phyloP scores from a whole-genome alignment of 2,329 filamentous ascomycete species.

The Fusarium cyanostomum region DNA sequence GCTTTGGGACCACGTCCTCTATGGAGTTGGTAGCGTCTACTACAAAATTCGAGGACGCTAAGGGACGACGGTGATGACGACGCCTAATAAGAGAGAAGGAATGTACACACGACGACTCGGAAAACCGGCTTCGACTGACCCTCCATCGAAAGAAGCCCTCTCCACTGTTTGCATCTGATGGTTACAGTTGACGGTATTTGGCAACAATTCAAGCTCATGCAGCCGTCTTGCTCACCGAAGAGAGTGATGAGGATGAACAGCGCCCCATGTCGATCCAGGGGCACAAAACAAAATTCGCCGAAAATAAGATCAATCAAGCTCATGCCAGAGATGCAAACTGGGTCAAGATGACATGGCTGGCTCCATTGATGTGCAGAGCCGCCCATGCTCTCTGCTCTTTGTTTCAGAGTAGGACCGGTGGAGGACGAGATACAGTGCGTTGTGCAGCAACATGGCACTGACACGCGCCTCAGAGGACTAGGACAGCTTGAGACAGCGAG shows the following conservation, averaged over 20 bases:
- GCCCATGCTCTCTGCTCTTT: constrained; percentile 31
- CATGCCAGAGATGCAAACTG: constrained; percentile 9
- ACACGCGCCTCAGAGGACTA: constrained; percentile 16
- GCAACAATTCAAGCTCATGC: constrained; percentile 1
- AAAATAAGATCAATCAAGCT: constrained; percentile 27
- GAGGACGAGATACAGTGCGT: constrained; percentile 37
- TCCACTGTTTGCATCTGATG: constrained; percentile 17
- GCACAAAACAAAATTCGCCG: constrained; percentile 6
- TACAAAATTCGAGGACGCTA: constrained; percentile 47
- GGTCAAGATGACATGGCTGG: constrained; percentile 13
- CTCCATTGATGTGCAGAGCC: constrained; percentile 30
- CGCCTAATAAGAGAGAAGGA: constrained; percentile 25
- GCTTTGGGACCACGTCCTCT: constrained; percentile 52
- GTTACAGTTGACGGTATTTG: neutral
- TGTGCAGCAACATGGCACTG: constrained; percentile 13
- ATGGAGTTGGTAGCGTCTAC: constrained; percentile 51
- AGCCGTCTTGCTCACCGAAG: constrained; percentile 20
- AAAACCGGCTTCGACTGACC: constrained; percentile 16
- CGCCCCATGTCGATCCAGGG: constrained; percentile 25
- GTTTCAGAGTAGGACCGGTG: constrained; percentile 32
- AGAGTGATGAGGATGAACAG: constrained; percentile 32
- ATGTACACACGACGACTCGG: constrained; percentile 12
- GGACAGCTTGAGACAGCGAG: constrained; percentile 22
- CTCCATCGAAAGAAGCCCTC: constrained; percentile 1
- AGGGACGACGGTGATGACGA: constrained; percentile 26